Evolutionary conservation across 768 basidiomycete species (phyloP), one percentile per base, ranked within the genome.

Genomic region (Rhizopogon vesiculosus): DNA sequence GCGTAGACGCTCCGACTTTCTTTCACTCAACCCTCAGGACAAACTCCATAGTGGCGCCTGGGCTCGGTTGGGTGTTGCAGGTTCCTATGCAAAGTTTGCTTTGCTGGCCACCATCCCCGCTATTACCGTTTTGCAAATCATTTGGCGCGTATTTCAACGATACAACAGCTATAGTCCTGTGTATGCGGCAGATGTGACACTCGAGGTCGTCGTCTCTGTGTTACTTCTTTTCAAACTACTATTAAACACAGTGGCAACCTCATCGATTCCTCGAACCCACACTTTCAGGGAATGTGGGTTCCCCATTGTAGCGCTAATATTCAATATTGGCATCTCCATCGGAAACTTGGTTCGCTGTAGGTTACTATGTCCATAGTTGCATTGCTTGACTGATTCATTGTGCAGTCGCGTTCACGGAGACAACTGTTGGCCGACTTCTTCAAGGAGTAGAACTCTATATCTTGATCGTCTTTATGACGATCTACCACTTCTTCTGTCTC

Each of bases 351-450:
- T 81, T 28, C 59, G 63, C 39, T 82, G 89, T 90, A 63, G 73
- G 87, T 78, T 15, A 40, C 51, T 39, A 45, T 40, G 40, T 44
- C 33, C 13, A 46, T 58, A 44, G 53, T 29, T 55, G 54, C 29
- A 31, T 51, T 33, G 19, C 39, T 40, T 25, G 42, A 42, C 57
- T 67, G 42, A 66, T 33, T 43, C 39, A 3, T 50, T 52, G 42
- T 19, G 38, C 60, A 89, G 87, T 86, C 65, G 70, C 74, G 52
- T 89, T 90, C 63, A 81, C 88, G 3, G 89, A 91, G 69, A 81
- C 80, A 6, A 74, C 76, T 9, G 70, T 87, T 1, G 89, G 89
- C n/a, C 83, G 85, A 45, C 81, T 90, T 61, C 66, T 83, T 50
- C 79, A 83, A 60, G 84, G 83, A 13, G 68, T 84, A 35, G 84